A percentile compares a stretch with the other conserved stretches of the same genome.
Evolutionary conservation across 306 rosid genomes (phyloP).

Genomic region (Chamaecrista fasciculata): DNA sequence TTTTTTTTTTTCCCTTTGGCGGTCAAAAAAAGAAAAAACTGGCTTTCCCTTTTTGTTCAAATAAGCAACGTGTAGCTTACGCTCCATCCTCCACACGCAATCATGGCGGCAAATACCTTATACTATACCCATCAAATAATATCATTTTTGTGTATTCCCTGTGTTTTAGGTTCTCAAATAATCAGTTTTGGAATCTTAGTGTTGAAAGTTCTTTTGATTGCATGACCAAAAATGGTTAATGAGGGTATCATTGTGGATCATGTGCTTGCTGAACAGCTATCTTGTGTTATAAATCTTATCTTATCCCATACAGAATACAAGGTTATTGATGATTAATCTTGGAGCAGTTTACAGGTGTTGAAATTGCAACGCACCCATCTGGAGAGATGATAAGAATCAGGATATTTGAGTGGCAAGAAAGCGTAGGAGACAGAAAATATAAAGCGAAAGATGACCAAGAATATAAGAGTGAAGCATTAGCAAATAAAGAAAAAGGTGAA

Average conservation of each 20-base stretch:
- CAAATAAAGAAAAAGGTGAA: conserved; percentile 19
- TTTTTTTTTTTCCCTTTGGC: not conserved
- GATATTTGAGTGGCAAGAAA: not conserved
- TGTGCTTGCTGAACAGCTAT: not conserved
- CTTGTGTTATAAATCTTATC: not conserved
- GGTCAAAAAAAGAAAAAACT: conserved; percentile 36
- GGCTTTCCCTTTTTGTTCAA: conserved; percentile 10
- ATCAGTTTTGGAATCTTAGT: not conserved
- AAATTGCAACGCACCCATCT: not conserved
- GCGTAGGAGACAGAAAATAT: not conserved
- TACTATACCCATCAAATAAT: not conserved
- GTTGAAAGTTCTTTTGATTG: not conserved
- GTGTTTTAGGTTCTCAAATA: too few relatives aligned
- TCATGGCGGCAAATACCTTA: conserved; percentile 26
- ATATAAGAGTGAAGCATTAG: conserved; percentile 8
- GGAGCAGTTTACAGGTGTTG: not conserved
- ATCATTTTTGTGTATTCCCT: too few relatives aligned
- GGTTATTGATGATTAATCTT: not conserved
- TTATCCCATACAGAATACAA: not conserved
- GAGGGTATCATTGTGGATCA: not conserved
- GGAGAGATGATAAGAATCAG: not conserved
- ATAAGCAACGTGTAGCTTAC: conserved; percentile 28
- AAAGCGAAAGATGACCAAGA: conserved; percentile 29
- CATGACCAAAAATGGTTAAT: not conserved
- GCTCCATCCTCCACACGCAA: conserved; percentile 17